Conservation (phyloP, 176 grass and related monocot species). For the Dendrocalamus sinicus region DNA sequence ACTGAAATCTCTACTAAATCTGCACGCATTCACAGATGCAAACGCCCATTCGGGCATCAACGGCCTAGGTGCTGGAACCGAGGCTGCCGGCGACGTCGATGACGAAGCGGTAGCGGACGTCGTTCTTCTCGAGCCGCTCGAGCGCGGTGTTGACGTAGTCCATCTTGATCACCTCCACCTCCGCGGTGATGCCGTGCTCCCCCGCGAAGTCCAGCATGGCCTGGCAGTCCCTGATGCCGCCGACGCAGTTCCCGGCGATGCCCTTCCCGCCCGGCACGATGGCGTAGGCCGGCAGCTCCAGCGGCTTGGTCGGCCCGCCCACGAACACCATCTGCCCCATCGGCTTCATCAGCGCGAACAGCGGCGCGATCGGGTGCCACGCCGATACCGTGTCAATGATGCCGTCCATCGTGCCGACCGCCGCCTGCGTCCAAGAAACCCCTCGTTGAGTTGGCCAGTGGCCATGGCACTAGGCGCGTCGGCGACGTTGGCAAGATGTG, state of each 20-base stretch:
- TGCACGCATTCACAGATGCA: background rate
- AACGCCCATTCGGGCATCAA: background rate
- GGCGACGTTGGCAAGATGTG: background rate
- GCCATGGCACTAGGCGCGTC: background rate
- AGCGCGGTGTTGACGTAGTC: constrained; percentile 75
- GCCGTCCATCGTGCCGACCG: constrained; percentile 62
- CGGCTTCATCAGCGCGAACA: constrained; percentile 58
- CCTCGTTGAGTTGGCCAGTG: background rate
- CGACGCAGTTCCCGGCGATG: constrained; percentile 57
- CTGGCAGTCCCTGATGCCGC: constrained; percentile 64
- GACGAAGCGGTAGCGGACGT: constrained; percentile 75
- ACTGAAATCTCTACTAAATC: background rate
- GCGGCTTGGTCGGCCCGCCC: constrained; percentile 60
- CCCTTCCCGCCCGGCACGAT: constrained; percentile 64
- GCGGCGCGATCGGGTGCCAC: constrained; percentile 57
- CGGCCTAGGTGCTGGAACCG: background rate
- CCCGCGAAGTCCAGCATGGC: constrained; percentile 69
- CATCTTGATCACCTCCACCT: constrained; percentile 70
- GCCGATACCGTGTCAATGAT: constrained; percentile 77
- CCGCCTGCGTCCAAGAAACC: constrained; percentile 24
- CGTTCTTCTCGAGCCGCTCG: constrained; percentile 62
- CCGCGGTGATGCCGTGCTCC: constrained; percentile 61
- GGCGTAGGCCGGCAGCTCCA: constrained; percentile 63
- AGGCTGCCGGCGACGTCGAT: constrained; percentile 57
- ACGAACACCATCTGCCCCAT: constrained; percentile 65